phyloP scores from a whole-genome alignment of 2,329 filamentous ascomycete genomes.

The Aspergillus costaricaensis region DNA sequence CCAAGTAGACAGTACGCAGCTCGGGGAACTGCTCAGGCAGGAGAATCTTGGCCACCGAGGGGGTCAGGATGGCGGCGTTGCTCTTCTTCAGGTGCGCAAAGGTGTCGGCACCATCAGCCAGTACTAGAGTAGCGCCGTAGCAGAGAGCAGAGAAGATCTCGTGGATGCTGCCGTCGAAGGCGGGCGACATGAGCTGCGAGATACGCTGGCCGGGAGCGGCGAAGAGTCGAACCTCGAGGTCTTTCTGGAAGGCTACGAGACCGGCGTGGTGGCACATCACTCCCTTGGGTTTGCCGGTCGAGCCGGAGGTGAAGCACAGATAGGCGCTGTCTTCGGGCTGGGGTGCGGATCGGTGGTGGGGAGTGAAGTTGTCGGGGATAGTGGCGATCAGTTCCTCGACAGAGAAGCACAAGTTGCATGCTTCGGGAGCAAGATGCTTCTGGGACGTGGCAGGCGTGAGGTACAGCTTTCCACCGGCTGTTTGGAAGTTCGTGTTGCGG shows the following conservation, averaged over 20 bases:
- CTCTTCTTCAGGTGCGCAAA: constrained; percentile 34
- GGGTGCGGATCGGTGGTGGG: no score
- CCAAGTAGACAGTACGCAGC: constrained; percentile 39
- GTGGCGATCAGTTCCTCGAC: no score
- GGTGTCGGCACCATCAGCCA: constrained; percentile 26
- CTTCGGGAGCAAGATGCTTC: no score
- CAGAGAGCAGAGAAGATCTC: constrained; percentile 46
- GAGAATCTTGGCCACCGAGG: constrained; percentile 39
- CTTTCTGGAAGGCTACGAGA: constrained; percentile 39
- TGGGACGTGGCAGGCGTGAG: background rate
- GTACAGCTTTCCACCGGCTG: no score
- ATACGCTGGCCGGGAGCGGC: constrained; percentile 37
- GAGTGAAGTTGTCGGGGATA: no score
- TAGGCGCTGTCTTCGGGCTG: constrained; percentile 32
- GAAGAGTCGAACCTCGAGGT: constrained; percentile 36
- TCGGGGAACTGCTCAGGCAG: constrained; percentile 35
- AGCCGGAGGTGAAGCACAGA: constrained; percentile 49
- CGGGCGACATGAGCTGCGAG: constrained; percentile 47
- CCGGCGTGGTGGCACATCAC: constrained; percentile 35
- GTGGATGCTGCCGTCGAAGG: constrained; percentile 49
- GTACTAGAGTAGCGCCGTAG: constrained; percentile 44
- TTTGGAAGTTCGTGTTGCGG: background rate
- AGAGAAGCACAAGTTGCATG: no score
- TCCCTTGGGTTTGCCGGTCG: constrained; percentile 22
- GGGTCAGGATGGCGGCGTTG: constrained; percentile 42